phyloP scores from a whole-genome alignment of 1,284 basidiomycete genomes.

The Ganoderma lucidum region DNA sequence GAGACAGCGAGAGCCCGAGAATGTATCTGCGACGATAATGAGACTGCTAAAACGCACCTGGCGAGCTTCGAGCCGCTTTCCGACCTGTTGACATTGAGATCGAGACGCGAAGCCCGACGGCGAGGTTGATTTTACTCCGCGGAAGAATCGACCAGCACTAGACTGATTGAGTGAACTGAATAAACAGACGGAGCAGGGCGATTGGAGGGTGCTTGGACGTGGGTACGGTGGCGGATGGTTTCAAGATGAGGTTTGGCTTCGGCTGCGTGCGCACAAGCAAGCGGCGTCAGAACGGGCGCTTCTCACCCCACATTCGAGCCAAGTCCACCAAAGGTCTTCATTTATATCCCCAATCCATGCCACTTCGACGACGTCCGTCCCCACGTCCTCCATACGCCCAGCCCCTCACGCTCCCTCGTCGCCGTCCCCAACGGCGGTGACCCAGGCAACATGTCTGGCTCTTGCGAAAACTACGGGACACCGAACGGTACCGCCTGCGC shows the following conservation, averaged over 20 bases:
- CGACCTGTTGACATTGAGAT: neutral
- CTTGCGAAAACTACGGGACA: constrained; percentile 76
- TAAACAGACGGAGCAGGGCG: neutral
- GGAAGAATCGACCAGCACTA: neutral
- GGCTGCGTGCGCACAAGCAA: neutral
- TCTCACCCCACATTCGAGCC: neutral
- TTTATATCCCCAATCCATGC: neutral
- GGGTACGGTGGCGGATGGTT: neutral
- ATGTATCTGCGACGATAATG: neutral
- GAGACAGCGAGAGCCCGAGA: neutral
- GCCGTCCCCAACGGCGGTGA: neutral
- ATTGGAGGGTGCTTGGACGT: neutral
- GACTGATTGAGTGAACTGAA: neutral
- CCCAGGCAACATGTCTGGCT: constrained; percentile 22
- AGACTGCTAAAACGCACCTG: neutral
- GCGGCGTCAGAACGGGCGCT: constrained; percentile 1
- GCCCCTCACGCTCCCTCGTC: neutral
- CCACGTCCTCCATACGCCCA: neutral
- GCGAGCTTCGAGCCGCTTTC: constrained; percentile 1
- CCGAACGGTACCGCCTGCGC: constrained; percentile 63
- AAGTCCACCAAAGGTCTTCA: neutral
- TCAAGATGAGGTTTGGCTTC: neutral
- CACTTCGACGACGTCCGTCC: neutral
- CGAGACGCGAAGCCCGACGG: neutral
- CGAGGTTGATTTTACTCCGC: neutral